Base-by-base conservation (phyloP, 352 stramenopile genomes). In the Pythium chondricola region DNA sequence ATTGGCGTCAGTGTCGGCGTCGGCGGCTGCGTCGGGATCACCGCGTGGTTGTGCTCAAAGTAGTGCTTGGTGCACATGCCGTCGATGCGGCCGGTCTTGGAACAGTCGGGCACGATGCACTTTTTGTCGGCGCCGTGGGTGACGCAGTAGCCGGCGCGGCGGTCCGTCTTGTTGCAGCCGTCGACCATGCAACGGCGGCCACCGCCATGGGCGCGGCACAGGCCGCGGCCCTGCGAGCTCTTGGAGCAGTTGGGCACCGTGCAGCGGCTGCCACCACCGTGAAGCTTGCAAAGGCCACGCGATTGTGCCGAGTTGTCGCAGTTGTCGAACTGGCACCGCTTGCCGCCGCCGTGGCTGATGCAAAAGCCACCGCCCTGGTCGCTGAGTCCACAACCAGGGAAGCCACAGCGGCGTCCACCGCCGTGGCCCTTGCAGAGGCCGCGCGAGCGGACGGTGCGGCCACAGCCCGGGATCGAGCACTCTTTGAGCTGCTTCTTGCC, bases 241-340 rank as follows among this genome's bases (percentile, higher is more conserved):
- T 94, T 95, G 20, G 74, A 85, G 49, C 82, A 93, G 43, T 86
- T 86, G 6, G 71, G 68, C 42, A 90, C 63, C 5, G 75, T 88
- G 61, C 82, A 93, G 9, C 79, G 79, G 31, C 73, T 87, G 35
- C 82, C 79, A 36, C 79, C 79, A 30, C 82, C 82, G 40, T 93
- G 82, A 20, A 88, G 63, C 42, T 91, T 93, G 52, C 82, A 93
- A 17, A 91, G 37, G 0, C 79, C 82, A 41, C 78, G 73, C n/a
- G 79, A 91, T 60, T 91, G 79, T 22, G 81, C 78, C 35, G 74
- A 89, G 59, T 93, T 93, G 22, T 86, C 75, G 50, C 82, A 93
- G 16, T 71, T 69, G 0, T 86, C 69, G 35, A 73, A 64, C 40
- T 84, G 69, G 52, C 82, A 93, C n/a, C 78, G 72, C 62, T 91